Evolutionary conservation across 805 yeast species (phyloP), one percentile per base, ranked within the genome.

Genomic region (Schizosaccharomyces octosporus): DNA sequence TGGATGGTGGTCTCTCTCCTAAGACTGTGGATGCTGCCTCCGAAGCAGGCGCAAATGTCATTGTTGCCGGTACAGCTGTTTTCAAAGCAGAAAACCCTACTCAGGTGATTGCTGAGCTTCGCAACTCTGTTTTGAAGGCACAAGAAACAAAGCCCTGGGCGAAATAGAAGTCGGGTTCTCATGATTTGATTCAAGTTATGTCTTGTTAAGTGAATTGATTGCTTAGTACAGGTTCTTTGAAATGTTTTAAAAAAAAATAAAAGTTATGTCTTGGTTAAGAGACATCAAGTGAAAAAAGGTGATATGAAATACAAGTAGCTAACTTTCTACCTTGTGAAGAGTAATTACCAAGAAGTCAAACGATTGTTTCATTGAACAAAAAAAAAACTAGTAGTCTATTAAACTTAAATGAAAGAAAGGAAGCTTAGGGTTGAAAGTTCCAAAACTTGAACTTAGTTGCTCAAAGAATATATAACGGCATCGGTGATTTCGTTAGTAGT

Each of bases 31-130:
- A 81, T 61, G 78, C 76, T 21, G 97, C 97, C 54, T 95, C 97
- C n/a, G 78, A 80, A 61, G 97, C 97, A 11, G 98, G 98, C 62
- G 98, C 98, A 61, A 93, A 93, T 69, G 96, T 89, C 59, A 88
- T 93, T 69, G 98, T 93, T 59, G 97, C 98, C 3, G 98, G 98
- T 58, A 90, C 66, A 6, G 62, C 95, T 60, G 94, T 90, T 17
- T 93, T 89, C 75, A 82, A 82, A 63, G 95, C 97, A 6, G 75
- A 78, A 11, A 83, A 84, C 65, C 96, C 97, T 24, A 74, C 74
- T 11, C 84, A 81, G 65, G 84, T 87, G 66, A 89, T 93, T 66
- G 74, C 74, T 60, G 77, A 78, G 66, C 76, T 89, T 74, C 82
- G 87, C 67, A 74, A 70, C 32, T 76, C 81, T 41, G 95, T 89